Base-by-base conservation (phyloP, 352 stramenopile species). In the Pythium angustatum region DNA sequence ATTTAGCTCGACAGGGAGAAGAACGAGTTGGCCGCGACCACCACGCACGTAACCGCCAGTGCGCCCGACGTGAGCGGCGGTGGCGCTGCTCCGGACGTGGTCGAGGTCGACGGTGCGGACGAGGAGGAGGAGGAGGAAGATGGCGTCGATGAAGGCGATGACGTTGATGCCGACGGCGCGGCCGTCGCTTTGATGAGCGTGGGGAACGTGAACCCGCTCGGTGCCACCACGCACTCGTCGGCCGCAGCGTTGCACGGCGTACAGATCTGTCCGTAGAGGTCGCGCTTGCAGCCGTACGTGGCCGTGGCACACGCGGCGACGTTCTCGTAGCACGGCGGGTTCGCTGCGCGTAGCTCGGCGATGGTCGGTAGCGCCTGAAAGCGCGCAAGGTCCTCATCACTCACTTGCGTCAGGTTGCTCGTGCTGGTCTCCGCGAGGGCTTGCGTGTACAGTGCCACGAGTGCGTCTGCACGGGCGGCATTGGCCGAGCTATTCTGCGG, bases 241-340 rank as follows among this genome's bases (percentile, higher is more conserved):
- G 44, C 69, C 53, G 55, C 68, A 1, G 38, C 14, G 4, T 56
- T 56, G 57, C 82, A 93, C 47, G 77, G 62, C 9, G 68, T 72
- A 49, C 82, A 93, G 50, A 88, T 69, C 51, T 91, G 82, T 44
- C 75, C 72, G 61, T 76, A 89, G 26, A 80, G 66, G 5, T 73
- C 58, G 27, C 82, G 82, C 51, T 84, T 87, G 71, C 84, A 93
- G 51, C 84, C 82, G 50, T 76, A 72, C 27, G 61, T 21, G 10
- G 74, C 75, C n/a, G 69, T 72, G n/a, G 59, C 68, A 49, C 83
- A 92, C 45, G 56, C 62, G 33, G 78, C 75, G 21, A 83, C 64
- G 57, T 89, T 93, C 36, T 76, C 47, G 62, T 89, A 93, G 64
- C 83, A 92, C 60, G 71, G 54, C 3, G 81, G 83, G 58, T 93